Conservation (phyloP, 345 rosid species). For the Eucalyptus decipiens region DNA sequence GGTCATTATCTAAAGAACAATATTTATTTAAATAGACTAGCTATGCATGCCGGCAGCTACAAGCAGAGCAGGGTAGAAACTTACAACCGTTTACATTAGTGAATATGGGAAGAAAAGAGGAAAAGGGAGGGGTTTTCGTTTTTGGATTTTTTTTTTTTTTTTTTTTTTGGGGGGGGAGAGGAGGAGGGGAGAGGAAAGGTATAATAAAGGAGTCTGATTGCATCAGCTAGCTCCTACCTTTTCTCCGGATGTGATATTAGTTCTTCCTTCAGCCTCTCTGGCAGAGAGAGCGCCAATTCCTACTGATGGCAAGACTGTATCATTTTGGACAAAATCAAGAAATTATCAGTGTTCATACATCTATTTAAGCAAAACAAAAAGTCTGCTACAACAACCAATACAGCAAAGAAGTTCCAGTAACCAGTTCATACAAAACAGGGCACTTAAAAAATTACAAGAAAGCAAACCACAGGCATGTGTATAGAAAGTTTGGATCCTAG, state of each 20-base stretch:
- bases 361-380: neutral
- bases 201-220: neutral
- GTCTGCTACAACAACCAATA: neutral
- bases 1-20: neutral
- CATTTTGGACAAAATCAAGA: neutral
- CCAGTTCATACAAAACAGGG: neutral
- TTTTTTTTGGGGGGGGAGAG: rapidly evolving
- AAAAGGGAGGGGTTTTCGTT: neutral
- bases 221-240: conserved; percentile 34
- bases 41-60: neutral
- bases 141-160: too few relatives aligned
- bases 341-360: neutral
- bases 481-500: neutral
- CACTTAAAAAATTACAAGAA: neutral
- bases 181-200: too few relatives aligned
- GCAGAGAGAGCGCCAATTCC: conserved; percentile 94
- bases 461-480: neutral
- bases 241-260: conserved; percentile 75
- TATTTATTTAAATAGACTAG: neutral
- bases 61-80: neutral
- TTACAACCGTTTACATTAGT: neutral
- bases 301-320: conserved; percentile 83
- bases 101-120: neutral
- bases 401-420: neutral
- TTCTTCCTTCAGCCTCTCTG: conserved; percentile 96